A percentile compares a stretch with the other conserved stretches of the same genome.
Conservation (phyloP, 345 rosid species). For the Lepidium aucheri region DNA sequence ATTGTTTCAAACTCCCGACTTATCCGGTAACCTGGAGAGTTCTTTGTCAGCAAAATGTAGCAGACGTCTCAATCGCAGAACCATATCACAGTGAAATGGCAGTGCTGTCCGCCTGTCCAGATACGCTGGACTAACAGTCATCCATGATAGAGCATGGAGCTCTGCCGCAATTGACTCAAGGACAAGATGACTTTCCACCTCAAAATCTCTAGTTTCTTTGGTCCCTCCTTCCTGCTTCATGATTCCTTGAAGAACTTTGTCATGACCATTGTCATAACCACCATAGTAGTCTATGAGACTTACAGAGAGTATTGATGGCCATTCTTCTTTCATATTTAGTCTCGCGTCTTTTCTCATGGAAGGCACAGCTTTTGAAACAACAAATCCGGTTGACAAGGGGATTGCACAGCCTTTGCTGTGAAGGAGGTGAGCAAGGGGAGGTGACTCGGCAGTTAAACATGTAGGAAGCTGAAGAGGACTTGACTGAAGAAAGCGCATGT, state of each 20-base stretch:
- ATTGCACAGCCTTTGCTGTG: slow-evolving; percentile 92
- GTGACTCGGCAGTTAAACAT: slow-evolving; percentile 95
- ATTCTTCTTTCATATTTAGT: slow-evolving; percentile 67
- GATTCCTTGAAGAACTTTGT: slow-evolving; percentile 42
- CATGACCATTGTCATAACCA: slow-evolving; percentile 42
- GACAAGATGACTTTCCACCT: slow-evolving; percentile 66
- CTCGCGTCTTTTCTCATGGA: slow-evolving; percentile 70
- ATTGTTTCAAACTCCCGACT: slow-evolving; percentile 20
- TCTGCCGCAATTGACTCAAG: slow-evolving; percentile 83
- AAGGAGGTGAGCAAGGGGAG: slow-evolving; percentile 97
- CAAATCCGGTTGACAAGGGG: slow-evolving; percentile 85
- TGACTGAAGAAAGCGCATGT: slow-evolving; percentile 93
- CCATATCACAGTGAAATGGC: slow-evolving; percentile 96
- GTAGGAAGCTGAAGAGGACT: slow-evolving; percentile 87
- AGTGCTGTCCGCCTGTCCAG: slow-evolving; percentile 77
- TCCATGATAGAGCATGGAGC: slow-evolving; percentile 96
- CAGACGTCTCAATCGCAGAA: slow-evolving; percentile 83
- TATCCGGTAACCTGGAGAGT: slow-evolving; percentile 44
- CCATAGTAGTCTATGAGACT: slow-evolving; percentile 88
- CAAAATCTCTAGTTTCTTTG: slow-evolving; percentile 65
- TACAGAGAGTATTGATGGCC: slow-evolving; percentile 91
- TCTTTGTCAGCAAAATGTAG: slow-evolving; percentile 97
- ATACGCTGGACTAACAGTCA: slow-evolving; percentile 92
- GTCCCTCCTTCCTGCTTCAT: slow-evolving; percentile 57
- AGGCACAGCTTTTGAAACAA: slow-evolving; percentile 86